Base-by-base conservation (phyloP, 352 stramenopile species). In the Globisporangium lucens region DNA sequence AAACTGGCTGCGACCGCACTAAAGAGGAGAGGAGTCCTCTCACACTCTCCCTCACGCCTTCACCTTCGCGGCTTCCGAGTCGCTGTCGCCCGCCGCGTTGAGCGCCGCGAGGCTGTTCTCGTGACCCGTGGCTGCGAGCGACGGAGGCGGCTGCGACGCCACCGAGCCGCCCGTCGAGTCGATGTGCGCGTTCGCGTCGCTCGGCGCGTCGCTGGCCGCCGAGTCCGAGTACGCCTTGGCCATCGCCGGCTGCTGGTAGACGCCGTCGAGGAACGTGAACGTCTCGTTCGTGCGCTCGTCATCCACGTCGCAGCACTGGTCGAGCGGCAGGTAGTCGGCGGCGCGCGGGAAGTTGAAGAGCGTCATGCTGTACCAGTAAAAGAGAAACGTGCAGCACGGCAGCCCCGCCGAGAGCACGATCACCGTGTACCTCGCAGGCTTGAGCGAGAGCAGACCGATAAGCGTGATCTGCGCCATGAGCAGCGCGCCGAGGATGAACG, bases 201-300 rank as follows among this genome's bases (percentile, higher is more conserved):
- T 41, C 4, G 22, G 17, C 9, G 5, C 27, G 49, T 51, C 52
- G 8, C 55, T 60, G 17, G 29, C 27, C 10, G 38, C 53, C 12
- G 63, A 55, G 55, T 36, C 63, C 36, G 59, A 60, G 35, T 67
- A 68, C 53, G 72, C 69, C 61, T 79, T 75, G 51, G 68, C 62
- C 79, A 91, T 88, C 1, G 81, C 83, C 65, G 83, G 83, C 61
- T 89, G 83, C 63, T 87, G 78, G 62, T 91, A 91, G 12, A 90
- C 75, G 63, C 76, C 77, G 69, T 91, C 73, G 6, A 91, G 73
- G 47, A 90, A 90, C 57, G 85, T 76, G 62, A 87, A 85, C 35
- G 71, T 62, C 22, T 87, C 71, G 29, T 84, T 52, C 65, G 78
- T 79, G 63, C 82, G 82, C 51, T 79, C 73, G 57, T 80, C 78